phyloP scores from a whole-genome alignment of 108 stramenopile species.

The Conticribra guillardii region DNA sequence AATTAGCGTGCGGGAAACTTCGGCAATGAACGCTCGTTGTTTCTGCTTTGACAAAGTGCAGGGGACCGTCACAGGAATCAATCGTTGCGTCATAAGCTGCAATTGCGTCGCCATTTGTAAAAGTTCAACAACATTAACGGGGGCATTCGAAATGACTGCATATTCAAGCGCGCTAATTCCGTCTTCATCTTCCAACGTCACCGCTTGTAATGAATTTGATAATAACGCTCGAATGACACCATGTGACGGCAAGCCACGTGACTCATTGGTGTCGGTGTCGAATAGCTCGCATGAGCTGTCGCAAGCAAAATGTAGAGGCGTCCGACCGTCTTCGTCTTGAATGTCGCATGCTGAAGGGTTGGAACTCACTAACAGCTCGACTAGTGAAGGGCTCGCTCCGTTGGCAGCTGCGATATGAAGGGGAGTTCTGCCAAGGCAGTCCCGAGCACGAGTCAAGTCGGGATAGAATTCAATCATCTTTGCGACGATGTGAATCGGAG shows the following conservation, averaged over 20 bases:
- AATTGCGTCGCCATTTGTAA: conserved; percentile 44
- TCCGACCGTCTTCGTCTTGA: conserved; percentile 44
- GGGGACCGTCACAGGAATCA: no score
- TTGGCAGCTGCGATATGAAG: conserved; percentile 43
- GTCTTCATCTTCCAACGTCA: conserved; percentile 36
- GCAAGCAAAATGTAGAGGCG: conserved; percentile 48
- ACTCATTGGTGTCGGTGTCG: conserved; percentile 26
- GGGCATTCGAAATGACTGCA: conserved; percentile 37
- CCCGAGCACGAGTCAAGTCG: conserved; percentile 8
- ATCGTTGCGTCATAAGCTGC: neutral
- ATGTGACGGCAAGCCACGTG: conserved; percentile 15
- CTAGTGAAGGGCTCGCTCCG: conserved; percentile 22
- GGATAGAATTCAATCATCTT: conserved; percentile 21
- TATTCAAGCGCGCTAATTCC: conserved; percentile 45
- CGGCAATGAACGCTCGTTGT: no score
- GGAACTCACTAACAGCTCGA: conserved; percentile 5
- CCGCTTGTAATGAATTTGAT: conserved; percentile 9
- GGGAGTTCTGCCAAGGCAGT: conserved; percentile 42
- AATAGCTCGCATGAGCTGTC: conserved; percentile 40
- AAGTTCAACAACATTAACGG: conserved; percentile 34
- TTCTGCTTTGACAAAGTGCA: no score
- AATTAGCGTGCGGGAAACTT: no score
- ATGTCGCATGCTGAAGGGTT: conserved; percentile 34
- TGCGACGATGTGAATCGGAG: conserved; percentile 21
- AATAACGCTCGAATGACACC: conserved; percentile 22